phyloP scores from a whole-genome alignment of 371 early-diverging fungal genomes.

The Syncephalastrum monosporum region DNA sequence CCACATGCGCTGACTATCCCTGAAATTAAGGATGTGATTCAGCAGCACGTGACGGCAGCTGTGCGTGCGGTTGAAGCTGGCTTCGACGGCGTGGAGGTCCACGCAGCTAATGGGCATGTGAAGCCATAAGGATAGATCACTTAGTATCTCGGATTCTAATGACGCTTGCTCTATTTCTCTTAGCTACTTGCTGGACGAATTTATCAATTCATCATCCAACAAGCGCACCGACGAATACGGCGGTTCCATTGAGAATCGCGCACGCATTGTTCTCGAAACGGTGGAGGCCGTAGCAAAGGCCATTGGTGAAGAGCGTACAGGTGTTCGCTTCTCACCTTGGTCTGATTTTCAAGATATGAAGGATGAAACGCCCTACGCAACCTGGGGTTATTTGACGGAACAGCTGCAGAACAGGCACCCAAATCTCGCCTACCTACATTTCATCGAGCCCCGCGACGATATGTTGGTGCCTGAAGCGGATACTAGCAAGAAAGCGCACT shows the following conservation, averaged over 20 bases:
- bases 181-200: conserved; percentile 60
- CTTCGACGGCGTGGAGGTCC: conserved; percentile 28
- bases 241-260: conserved; percentile 52
- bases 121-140: neutral
- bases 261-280: conserved; percentile 45
- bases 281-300: conserved; percentile 29
- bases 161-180: conserved; percentile 53
- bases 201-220: conserved; percentile 38
- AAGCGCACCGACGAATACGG: conserved; percentile 62
- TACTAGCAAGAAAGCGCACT: conserved; percentile 4
- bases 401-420: conserved; percentile 22
- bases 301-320: conserved; percentile 14
- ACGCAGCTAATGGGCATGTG: conserved; percentile 32
- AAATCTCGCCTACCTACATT: conserved; percentile 31
- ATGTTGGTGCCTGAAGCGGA: neutral
- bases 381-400: conserved; percentile 28
- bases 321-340: conserved; percentile 25
- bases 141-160: conserved; percentile 36
- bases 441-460: conserved; percentile 31
- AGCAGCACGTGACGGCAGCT: conserved; percentile 44
- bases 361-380: conserved; percentile 35
- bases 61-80: conserved; percentile 37
- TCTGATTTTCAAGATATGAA: conserved; percentile 23
- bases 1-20: conserved; percentile 21
- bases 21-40: conserved; percentile 42